These are phyloP conservation scores for Colletotrichum tropicicola DNA, from an alignment of 2,329 filamentous ascomycete genomes.

Conservation along the genomic window DNA sequence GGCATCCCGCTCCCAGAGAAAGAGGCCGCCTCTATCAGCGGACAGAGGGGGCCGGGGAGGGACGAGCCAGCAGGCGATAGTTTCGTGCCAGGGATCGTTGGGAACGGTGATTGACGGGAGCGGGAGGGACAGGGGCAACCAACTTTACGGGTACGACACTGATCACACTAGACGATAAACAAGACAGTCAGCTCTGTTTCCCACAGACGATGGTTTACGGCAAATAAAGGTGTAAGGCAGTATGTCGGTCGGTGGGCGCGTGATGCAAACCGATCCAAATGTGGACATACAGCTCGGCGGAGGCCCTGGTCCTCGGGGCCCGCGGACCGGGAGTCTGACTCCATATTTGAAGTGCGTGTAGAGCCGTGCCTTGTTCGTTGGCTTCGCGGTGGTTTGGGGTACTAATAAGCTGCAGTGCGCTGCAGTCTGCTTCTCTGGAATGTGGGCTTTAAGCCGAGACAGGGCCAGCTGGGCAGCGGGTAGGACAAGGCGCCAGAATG, in stretches of 20 bases:
- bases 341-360: constrained; percentile 3
- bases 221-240: not conserved
- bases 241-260: not conserved
- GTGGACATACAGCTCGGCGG: constrained; percentile 46
- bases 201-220: not conserved
- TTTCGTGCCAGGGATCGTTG: not conserved
- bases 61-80: not conserved
- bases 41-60: too few relatives aligned
- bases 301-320: constrained; percentile 43
- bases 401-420: not conserved
- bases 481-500: not conserved
- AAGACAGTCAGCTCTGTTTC: constrained; percentile 27
- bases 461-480: not conserved
- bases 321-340: constrained; percentile 29
- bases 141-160: constrained; percentile 53
- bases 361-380: not conserved
- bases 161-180: constrained; percentile 49
- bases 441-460: not conserved
- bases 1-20: not conserved
- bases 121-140: constrained; percentile 30
- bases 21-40: not conserved
- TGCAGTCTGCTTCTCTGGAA: not conserved
- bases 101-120: not conserved
- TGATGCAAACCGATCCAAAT: constrained; percentile 3
- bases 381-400: not conserved